Evolutionary conservation across 2,329 filamentous ascomycete species (phyloP).

Genomic region (Trichothecium roseum): DNA sequence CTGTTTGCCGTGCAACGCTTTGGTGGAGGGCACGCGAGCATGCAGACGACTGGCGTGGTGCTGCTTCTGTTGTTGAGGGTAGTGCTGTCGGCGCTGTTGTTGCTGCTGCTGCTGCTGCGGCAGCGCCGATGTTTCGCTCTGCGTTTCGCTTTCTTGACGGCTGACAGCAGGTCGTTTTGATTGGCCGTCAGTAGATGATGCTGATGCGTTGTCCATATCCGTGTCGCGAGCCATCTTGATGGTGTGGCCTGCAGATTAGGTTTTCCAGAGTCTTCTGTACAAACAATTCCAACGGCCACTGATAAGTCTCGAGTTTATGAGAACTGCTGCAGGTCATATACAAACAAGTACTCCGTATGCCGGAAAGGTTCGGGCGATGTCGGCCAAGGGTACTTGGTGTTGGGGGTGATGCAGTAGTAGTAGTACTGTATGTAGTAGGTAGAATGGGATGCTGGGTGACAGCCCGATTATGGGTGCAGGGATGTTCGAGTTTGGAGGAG

Average conservation of each 20-base stretch:
- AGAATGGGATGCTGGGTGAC: too few relatives aligned
- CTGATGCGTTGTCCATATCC: constrained; percentile 36
- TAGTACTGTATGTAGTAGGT: too few relatives aligned
- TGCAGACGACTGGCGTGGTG: constrained; percentile 34
- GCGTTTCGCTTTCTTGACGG: constrained; percentile 23
- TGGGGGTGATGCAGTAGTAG: too few relatives aligned
- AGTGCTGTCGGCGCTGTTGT: constrained; percentile 21
- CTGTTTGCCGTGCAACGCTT: constrained; percentile 34
- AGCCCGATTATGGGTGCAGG: too few relatives aligned
- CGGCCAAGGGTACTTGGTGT: too few relatives aligned
- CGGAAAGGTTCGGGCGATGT: too few relatives aligned
- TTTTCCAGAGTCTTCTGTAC: too few relatives aligned
- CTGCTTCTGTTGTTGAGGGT: constrained; percentile 14
- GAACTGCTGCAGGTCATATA: too few relatives aligned
- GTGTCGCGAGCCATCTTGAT: constrained; percentile 32
- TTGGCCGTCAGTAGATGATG: constrained; percentile 36
- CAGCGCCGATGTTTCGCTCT: constrained; percentile 19
- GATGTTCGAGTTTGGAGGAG: too few relatives aligned
- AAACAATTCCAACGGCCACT: too few relatives aligned
- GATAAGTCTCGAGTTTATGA: too few relatives aligned
- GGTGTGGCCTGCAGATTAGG: neutral
- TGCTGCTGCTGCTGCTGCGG: constrained; percentile 15
- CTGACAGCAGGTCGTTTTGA: constrained; percentile 39
- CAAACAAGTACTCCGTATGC: too few relatives aligned
- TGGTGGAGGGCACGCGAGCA: constrained; percentile 41